Percentiles rank a stretch among this genome's conserved stretches.
Conservation (phyloP, 2,329 filamentous ascomycete species). For the Diplodia sapinea region DNA sequence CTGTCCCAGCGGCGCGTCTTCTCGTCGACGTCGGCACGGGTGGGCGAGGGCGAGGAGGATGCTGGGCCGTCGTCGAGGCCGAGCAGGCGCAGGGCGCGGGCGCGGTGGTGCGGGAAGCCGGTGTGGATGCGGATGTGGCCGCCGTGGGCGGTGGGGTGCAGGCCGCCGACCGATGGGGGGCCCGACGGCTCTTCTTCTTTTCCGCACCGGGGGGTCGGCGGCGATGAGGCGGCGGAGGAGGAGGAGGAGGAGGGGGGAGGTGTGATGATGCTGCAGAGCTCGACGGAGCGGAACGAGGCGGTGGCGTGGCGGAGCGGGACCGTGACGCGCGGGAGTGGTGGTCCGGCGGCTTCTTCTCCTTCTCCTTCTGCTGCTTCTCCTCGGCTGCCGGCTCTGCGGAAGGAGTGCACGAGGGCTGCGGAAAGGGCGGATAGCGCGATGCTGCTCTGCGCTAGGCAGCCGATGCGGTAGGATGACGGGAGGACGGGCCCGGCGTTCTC, state of each 20-base stretch:
- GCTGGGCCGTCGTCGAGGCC: slow-evolving; percentile 40
- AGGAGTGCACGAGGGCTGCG: slow-evolving; percentile 55
- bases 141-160: slow-evolving; percentile 52
- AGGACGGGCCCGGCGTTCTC: slow-evolving; percentile 40
- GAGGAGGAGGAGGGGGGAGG: neutral
- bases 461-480: slow-evolving; percentile 62
- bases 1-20: slow-evolving; percentile 51
- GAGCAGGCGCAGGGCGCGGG: slow-evolving; percentile 53
- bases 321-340: slow-evolving; percentile 47
- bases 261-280: slow-evolving; percentile 53
- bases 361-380: neutral
- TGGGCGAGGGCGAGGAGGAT: slow-evolving; percentile 37
- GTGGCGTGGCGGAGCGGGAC: slow-evolving; percentile 56
- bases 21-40: slow-evolving; percentile 48
- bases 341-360: neutral
- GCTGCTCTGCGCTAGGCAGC: slow-evolving; percentile 58
- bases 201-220: too few species aligned
- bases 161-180: too few species aligned
- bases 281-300: slow-evolving; percentile 61
- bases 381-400: slow-evolving; percentile 37
- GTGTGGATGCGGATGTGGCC: slow-evolving; percentile 64
- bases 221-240: too few species aligned
- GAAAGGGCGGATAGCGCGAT: slow-evolving; percentile 59
- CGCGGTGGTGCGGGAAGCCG: slow-evolving; percentile 58
- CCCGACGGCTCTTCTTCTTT: too few species aligned